A percentile compares a stretch with the other conserved stretches of the same genome.
These are phyloP conservation scores for Suillus cothurnatus DNA, from an alignment of 768 basidiomycete genomes.

Conservation along the genomic window DNA sequence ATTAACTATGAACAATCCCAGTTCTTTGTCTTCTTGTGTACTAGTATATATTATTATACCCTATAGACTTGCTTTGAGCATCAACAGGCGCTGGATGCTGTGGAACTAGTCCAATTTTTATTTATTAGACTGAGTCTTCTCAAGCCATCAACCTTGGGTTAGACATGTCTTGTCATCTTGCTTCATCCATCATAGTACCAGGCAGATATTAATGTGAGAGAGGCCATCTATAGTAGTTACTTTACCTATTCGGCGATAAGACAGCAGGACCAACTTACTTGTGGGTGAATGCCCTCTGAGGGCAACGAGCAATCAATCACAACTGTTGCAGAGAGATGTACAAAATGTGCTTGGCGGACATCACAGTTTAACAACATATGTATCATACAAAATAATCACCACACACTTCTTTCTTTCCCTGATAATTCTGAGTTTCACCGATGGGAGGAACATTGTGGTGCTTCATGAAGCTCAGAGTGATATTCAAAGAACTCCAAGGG, in stretches of 20 bases:
- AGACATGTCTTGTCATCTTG: not conserved
- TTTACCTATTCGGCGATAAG: not conserved
- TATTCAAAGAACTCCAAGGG: slow-evolving; percentile 45
- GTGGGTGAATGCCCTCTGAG: not conserved
- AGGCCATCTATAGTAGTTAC: not conserved
- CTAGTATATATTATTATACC: slow-evolving; percentile 11
- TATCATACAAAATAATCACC: slow-evolving; percentile 1
- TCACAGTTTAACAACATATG: slow-evolving; percentile 1
- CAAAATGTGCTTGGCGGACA: slow-evolving; percentile 3
- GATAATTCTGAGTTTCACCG: not conserved
- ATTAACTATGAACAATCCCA: slow-evolving; percentile 15
- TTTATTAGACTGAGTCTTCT: not conserved
- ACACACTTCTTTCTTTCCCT: slow-evolving; percentile 2
- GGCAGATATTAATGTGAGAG: slow-evolving; percentile 2
- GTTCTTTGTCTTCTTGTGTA: not conserved
- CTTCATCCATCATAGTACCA: not conserved
- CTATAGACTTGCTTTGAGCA: slow-evolving; percentile 15
- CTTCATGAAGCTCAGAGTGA: slow-evolving; percentile 5
- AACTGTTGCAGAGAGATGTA: not conserved
- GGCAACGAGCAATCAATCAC: slow-evolving; percentile 5
- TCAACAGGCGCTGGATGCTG: not conserved
- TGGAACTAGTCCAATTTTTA: not conserved
- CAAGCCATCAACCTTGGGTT: not conserved
- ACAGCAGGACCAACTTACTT: not conserved
- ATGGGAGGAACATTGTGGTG: not conserved